Base-by-base conservation (phyloP, 202 grass and related monocot species). In the Dendrocalamus latiflorus region DNA sequence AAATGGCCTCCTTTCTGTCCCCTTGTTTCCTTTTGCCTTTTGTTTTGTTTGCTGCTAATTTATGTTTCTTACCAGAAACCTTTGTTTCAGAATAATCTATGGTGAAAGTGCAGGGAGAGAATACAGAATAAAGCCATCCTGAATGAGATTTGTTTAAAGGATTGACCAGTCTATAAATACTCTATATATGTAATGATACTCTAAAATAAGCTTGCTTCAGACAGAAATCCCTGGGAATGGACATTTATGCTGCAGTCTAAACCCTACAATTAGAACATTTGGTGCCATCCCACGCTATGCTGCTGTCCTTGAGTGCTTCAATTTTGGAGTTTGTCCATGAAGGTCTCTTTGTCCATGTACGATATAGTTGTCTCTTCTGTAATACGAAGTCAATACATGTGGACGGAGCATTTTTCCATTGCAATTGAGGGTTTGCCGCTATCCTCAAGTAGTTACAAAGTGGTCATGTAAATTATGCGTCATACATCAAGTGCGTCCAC, bases 101-200 rank as follows among this genome's bases (percentile, higher is more conserved):
- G 34, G 74, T 78, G 79, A 63, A 77, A 83, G 74, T 54, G 78
- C 67, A 68, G 83, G 18, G 50, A 42, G 53, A 10, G 82, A 72
- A 43, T 77, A 82, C 14, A 67, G 83, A 90, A 90, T 86, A 86
- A 90, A 90, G 68, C 68, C 53, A 37, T 50, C 9, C 66, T 54
- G 70, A 75, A 73, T n/a, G 73, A 21, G 22, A 67, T 28, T 72
- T 78, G 33, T 86, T 83, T 82, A 73, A 68, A 20, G 39, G 68
- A 74, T 78, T 78, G 83, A 86, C 88, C 50, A 62, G 51, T 25
- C 74, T 71, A 60, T 49, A 18, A 53, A 69, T 51, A 30, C 60
- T 61, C 36, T n/a, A n/a, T n/a, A n/a, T 74, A 14, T 73, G 16
- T 4, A 49, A 59, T 73, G 78, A 68, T 68, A 82, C 83, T 86